phyloP scores from a whole-genome alignment of 1,139 yeast species.

The Nadsonia starkeyi-henricii region DNA sequence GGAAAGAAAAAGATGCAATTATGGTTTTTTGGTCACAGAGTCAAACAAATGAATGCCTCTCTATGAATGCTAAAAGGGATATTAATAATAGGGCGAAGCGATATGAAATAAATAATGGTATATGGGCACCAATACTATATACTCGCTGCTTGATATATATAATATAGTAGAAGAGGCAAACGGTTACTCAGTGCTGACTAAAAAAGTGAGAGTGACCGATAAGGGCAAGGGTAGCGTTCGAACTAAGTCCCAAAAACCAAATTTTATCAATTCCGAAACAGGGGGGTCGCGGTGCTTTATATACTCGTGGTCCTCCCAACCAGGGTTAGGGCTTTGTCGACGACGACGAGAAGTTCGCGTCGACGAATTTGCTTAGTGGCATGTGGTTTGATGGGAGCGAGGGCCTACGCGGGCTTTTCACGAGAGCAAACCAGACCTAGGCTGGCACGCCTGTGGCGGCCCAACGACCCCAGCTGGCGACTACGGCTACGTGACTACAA shows the following conservation, averaged over 20 bases:
- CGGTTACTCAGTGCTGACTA: too few relatives aligned
- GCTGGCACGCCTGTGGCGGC: too few relatives aligned
- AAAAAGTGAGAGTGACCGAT: not conserved
- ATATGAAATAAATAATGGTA: not conserved
- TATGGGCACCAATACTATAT: not conserved
- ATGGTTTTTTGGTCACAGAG: slow-evolving; percentile 9
- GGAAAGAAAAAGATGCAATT: slow-evolving; percentile 3
- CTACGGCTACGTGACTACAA: too few relatives aligned
- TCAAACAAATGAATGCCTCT: slow-evolving; percentile 20
- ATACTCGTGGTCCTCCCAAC: not conserved
- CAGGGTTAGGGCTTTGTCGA: not conserved
- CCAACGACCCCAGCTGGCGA: too few relatives aligned
- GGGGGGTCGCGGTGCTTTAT: not conserved
- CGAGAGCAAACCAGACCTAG: too few relatives aligned
- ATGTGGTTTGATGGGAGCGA: too few relatives aligned
- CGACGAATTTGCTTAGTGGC: too few relatives aligned
- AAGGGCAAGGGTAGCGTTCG: not conserved
- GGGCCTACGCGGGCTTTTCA: too few relatives aligned
- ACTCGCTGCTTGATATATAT: too few relatives aligned
- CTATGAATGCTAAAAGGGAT: slow-evolving; percentile 7
- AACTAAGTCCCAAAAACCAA: not conserved
- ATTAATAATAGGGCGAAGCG: not conserved
- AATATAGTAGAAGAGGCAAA: too few relatives aligned
- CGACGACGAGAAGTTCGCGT: too few relatives aligned
- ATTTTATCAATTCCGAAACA: not conserved